A percentile compares a stretch with the other conserved stretches of the same genome.
phyloP scores from a whole-genome alignment of 805 yeast species.

The Monosporozyma aerobia region DNA sequence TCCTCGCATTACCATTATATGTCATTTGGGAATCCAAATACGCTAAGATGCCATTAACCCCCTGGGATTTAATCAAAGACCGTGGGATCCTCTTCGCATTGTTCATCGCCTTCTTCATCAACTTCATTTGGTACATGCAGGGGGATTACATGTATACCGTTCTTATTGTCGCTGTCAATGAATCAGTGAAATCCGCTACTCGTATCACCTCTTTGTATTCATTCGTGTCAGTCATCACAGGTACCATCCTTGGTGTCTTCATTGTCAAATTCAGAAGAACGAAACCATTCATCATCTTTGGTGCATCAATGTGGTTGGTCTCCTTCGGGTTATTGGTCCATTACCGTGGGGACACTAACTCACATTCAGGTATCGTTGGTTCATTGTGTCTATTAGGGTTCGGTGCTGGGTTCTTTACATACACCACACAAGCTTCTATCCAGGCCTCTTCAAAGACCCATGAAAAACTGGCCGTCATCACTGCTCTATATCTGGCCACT shows the following conservation, averaged over 20 bases:
- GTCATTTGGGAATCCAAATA: constrained; percentile 46
- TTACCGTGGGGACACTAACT: constrained; percentile 44
- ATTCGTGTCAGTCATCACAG: constrained; percentile 54
- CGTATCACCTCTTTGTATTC: constrained; percentile 54
- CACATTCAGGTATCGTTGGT: constrained; percentile 55
- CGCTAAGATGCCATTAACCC: constrained; percentile 54
- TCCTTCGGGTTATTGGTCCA: constrained; percentile 51
- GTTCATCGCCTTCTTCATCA: constrained; percentile 45
- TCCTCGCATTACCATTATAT: constrained; percentile 50
- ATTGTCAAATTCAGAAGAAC: constrained; percentile 41
- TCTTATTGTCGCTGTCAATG: constrained; percentile 52
- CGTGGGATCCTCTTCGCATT: constrained; percentile 71
- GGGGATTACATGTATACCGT: constrained; percentile 62
- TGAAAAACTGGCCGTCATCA: constrained; percentile 55
- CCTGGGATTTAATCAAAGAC: constrained; percentile 49
- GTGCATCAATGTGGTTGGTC: constrained; percentile 49
- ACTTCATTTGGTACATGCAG: constrained; percentile 60
- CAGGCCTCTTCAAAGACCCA: constrained; percentile 49
- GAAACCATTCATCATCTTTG: constrained; percentile 53
- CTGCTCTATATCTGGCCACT: constrained; percentile 45
- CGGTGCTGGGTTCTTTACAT: constrained; percentile 68
- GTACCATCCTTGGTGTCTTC: constrained; percentile 47
- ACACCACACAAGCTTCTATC: constrained; percentile 52
- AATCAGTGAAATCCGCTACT: constrained; percentile 51
- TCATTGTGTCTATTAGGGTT: constrained; percentile 56